Base-by-base conservation (phyloP, 1,284 basidiomycete genomes). In the Tilletia caries region DNA sequence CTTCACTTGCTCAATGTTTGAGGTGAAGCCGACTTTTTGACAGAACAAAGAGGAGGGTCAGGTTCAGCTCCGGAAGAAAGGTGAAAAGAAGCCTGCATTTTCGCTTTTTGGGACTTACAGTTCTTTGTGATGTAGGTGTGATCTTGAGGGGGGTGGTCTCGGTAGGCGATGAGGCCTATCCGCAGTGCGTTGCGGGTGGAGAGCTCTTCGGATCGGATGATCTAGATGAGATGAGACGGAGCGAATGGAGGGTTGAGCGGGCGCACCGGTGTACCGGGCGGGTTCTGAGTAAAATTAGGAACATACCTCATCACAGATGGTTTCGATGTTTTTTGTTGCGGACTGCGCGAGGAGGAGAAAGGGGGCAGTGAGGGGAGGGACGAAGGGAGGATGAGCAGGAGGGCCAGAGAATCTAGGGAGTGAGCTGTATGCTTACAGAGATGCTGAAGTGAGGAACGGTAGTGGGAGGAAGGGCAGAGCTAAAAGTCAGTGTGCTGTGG, bases 281-380 rank as follows among this genome's bases (percentile, higher is more conserved):
- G n/a, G n/a, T n/a, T n/a, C 8, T n/a, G 25, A 58, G 41, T 32
- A 54, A 33, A 60, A 15, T n/a, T 5, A 10, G 29, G 12, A 52
- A 34, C 72, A 32, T 48, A 73, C 74, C 85, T 93, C 91, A 70
- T 92, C 92, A 84, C 93, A 96, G 81, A 99, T 99, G 82, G 91
- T 89, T 80, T 95, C 92, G 85, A 98, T 97, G 85, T 99, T 98
- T 86, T 92, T 92, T 6, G 95, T 95, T n/a, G 95, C 94, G 12
- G 80, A 81, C 64, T 67, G 32, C n/a, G n/a, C n/a, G n/a, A n/a
- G n/a, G n/a, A n/a, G n/a, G n/a, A n/a, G n/a, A n/a, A n/a, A n/a
- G n/a, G n/a, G n/a, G n/a, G n/a, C n/a, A n/a, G n/a, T n/a, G n/a
- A n/a, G n/a, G n/a, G n/a, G n/a, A n/a, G n/a, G n/a, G n/a, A n/a